Percentiles rank a stretch among this genome's conserved stretches.
phyloP scores from a whole-genome alignment of 2,329 filamentous ascomycete species.

The Lasiodiplodia citricola region DNA sequence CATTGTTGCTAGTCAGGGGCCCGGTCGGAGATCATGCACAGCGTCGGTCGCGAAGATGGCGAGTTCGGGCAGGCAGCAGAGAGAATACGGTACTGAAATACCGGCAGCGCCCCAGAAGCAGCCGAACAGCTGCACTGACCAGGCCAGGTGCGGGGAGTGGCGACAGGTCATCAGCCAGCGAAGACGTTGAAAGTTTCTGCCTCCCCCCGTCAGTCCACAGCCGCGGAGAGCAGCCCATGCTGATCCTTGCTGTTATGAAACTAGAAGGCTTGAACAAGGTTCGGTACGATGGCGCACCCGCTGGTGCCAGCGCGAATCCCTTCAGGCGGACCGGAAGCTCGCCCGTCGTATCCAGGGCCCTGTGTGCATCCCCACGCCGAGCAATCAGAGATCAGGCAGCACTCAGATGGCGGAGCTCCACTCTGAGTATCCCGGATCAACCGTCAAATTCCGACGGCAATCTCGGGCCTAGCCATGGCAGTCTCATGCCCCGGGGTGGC shows the following conservation, averaged over 20 bases:
- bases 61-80: neutral
- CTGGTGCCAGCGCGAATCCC: neutral
- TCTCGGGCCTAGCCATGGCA: too few species aligned
- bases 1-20: neutral
- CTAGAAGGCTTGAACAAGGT: neutral
- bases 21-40: neutral
- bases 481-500: too few species aligned
- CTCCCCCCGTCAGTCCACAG: neutral
- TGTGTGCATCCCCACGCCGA: neutral
- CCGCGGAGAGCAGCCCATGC: neutral
- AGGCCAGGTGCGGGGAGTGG: neutral
- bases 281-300: neutral
- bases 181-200: neutral
- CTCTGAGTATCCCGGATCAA: too few species aligned
- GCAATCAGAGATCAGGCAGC: too few species aligned
- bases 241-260: neutral
- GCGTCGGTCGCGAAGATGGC: neutral
- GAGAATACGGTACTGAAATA: neutral
- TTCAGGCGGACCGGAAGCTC: too few species aligned
- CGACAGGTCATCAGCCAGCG: neutral
- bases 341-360: neutral
- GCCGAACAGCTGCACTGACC: neutral
- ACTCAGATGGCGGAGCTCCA: too few species aligned
- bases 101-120: neutral
- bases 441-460: too few species aligned